Conservation (phyloP, 352 stramenopile genomes). For the Globisporangium lucens region DNA sequence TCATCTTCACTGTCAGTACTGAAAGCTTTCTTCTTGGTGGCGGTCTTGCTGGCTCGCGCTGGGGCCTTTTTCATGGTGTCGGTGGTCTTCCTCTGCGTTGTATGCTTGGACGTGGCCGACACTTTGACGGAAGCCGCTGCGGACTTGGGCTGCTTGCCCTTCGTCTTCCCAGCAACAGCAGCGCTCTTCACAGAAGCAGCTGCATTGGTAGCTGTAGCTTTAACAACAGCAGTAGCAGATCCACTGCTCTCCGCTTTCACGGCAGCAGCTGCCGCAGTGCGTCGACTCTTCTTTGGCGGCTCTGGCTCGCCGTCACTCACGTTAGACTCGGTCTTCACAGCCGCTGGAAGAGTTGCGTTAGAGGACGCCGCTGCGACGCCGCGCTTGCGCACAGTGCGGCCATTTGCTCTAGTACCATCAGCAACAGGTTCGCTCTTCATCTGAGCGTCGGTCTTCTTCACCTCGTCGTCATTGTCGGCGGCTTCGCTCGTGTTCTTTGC, state of each 20-base stretch:
- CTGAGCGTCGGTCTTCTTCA: neutral
- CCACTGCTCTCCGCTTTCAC: neutral
- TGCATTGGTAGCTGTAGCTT: neutral
- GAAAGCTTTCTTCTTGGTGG: neutral
- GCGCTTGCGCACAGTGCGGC: conserved; percentile 1
- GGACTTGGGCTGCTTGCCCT: neutral
- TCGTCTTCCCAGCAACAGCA: neutral
- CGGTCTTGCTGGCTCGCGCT: neutral
- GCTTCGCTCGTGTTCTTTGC: conserved; percentile 9
- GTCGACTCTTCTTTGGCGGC: conserved; percentile 11
- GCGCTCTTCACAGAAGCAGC: neutral
- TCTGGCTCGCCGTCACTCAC: neutral
- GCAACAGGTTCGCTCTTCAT: neutral
- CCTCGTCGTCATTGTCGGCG: neutral
- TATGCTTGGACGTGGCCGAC: conserved; percentile 3
- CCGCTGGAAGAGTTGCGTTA: too few species aligned
- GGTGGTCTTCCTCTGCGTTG: conserved; percentile 18
- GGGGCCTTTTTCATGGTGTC: neutral
- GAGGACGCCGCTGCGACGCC: neutral
- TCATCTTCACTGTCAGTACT: conserved; percentile 17
- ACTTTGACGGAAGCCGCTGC: neutral
- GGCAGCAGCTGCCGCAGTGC: neutral
- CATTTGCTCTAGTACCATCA: neutral
- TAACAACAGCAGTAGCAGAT: neutral
- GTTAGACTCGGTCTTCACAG: neutral